Percentiles rank a stretch among this genome's conserved stretches.
These are phyloP conservation scores for Podila verticillata DNA, from an alignment of 192 early-diverging fungal genomes.

Conservation along the genomic window DNA sequence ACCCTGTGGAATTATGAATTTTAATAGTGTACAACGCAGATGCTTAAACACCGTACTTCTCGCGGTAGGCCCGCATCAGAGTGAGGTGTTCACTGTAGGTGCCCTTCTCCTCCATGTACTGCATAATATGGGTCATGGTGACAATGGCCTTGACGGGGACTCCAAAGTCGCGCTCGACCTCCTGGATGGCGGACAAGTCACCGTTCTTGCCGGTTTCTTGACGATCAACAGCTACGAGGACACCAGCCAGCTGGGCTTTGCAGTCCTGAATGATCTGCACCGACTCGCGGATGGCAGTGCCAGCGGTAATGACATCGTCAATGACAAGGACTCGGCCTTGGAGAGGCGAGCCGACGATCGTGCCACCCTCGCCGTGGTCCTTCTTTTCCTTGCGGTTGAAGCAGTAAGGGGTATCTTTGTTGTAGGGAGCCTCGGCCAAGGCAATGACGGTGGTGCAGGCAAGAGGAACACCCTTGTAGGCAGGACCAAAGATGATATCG, in stretches of 20 bases:
- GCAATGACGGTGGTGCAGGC: conserved; percentile 85
- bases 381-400: conserved; percentile 99
- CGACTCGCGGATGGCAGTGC: conserved; percentile 96
- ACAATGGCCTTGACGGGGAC: conserved; percentile 90
- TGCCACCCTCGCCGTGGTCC: conserved; percentile 98
- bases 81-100: conserved; percentile 69
- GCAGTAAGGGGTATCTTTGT: conserved; percentile 78
- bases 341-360: conserved; percentile 90
- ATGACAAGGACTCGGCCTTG: conserved; percentile 83
- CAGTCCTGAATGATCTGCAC: conserved; percentile 80
- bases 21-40: too few species aligned
- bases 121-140: conserved; percentile 84
- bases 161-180: conserved; percentile 83
- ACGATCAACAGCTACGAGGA: conserved; percentile 93
- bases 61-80: conserved; percentile 84
- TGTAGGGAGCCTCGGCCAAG: conserved; percentile 65
- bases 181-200: conserved; percentile 88
- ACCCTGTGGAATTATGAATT: too few species aligned
- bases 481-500: conserved; percentile 96
- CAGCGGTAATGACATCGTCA: conserved; percentile 99
- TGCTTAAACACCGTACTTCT: conserved; percentile 78
- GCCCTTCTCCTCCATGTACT: conserved; percentile 82
- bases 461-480: conserved; percentile 99
- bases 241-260: conserved; percentile 80
- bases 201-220: conserved; percentile 79